Evolutionary conservation across 192 early-diverging fungal species (phyloP).

Genomic region (Linnemannia elongata): DNA sequence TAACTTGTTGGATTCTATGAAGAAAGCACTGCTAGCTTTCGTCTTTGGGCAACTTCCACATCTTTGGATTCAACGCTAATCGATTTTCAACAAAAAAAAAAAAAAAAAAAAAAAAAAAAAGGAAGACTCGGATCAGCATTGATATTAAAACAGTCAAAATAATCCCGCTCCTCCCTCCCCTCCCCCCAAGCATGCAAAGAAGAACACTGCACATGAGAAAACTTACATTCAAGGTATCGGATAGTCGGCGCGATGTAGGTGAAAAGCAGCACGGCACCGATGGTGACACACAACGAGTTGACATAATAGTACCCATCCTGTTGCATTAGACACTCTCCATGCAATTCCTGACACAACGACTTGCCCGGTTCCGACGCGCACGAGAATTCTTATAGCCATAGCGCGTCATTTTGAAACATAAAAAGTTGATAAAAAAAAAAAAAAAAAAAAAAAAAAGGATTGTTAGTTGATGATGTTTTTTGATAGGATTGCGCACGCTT

Average conservation of each 20-base stretch:
- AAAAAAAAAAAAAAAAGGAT: neutral
- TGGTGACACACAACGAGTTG: conserved; percentile 72
- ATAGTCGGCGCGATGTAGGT: conserved; percentile 74
- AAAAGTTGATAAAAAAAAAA: neutral
- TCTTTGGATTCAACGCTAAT: conserved; percentile 43
- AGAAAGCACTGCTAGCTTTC: neutral
- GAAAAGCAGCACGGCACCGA: conserved; percentile 72
- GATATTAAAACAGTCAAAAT: neutral
- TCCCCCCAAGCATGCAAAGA: neutral
- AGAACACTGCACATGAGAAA: neutral
- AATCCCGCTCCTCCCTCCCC: neutral
- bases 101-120: neutral
- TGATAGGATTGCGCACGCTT: neutral
- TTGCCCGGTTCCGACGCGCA: conserved; percentile 78
- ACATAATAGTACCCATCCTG: conserved; percentile 94
- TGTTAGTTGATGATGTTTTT: neutral
- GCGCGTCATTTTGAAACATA: neutral
- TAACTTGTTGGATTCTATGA: neutral
- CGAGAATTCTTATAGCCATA: conserved; percentile 56
- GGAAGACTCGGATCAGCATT: neutral
- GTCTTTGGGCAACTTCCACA: conserved; percentile 42
- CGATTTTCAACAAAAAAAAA: too few species aligned
- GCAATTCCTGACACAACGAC: conserved; percentile 69
- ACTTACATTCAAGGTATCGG: conserved; percentile 46
- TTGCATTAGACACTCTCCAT: conserved; percentile 76